Percentiles rank a stretch among this genome's conserved stretches.
Evolutionary conservation across 2,329 filamentous ascomycete genomes (phyloP).

Genomic region (Thelonectria discophora): DNA sequence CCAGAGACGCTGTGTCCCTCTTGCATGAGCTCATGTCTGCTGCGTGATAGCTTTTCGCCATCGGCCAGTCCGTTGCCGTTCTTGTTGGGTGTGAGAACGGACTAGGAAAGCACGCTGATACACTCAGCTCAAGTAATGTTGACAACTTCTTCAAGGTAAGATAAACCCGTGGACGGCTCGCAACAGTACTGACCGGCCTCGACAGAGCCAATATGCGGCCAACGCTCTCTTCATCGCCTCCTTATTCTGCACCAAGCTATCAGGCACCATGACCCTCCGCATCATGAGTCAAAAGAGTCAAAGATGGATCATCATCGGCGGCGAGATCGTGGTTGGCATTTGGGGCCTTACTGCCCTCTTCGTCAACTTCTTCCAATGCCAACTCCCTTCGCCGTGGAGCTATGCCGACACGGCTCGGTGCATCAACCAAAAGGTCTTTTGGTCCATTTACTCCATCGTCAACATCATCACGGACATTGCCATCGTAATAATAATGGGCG

Average conservation of each 20-base stretch:
- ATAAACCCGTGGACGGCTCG: not conserved
- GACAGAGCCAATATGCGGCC: constrained; percentile 40
- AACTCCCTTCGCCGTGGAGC: constrained; percentile 40
- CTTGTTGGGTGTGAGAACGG: constrained; percentile 37
- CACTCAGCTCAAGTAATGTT: constrained; percentile 23
- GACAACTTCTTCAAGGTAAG: constrained; percentile 41
- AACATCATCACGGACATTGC: constrained; percentile 45
- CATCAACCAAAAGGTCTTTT: constrained; percentile 35
- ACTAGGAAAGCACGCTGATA: constrained; percentile 33
- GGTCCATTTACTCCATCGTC: constrained; percentile 41
- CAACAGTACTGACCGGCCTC: not conserved
- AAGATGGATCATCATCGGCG: constrained; percentile 30
- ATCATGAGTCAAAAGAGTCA: constrained; percentile 39
- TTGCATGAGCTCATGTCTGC: not conserved
- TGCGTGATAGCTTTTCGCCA: constrained; percentile 31
- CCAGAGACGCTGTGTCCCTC: not conserved
- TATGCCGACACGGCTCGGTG: constrained; percentile 37
- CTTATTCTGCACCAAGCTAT: constrained; percentile 40
- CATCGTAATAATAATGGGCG: constrained; percentile 40
- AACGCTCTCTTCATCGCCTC: constrained; percentile 40
- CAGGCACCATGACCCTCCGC: constrained; percentile 38
- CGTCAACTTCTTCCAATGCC: constrained; percentile 42
- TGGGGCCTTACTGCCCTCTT: constrained; percentile 40
- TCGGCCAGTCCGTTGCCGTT: constrained; percentile 34
- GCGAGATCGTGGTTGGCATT: constrained; percentile 30